These are phyloP conservation scores for Fraxinus latifolia DNA, from an alignment of 305 asterid species.

Conservation along the genomic window DNA sequence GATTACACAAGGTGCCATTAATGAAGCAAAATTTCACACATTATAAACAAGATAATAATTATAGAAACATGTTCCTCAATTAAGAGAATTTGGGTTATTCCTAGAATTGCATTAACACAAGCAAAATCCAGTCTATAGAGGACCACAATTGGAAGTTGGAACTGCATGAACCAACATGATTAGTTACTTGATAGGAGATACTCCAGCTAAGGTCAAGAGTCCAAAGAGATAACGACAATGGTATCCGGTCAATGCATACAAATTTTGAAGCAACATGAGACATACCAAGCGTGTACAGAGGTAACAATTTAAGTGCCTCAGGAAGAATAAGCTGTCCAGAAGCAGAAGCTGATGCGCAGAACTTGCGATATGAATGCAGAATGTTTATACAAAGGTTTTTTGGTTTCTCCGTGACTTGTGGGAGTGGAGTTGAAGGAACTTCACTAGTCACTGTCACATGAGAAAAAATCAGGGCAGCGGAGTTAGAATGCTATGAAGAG, in stretches of 20 bases:
- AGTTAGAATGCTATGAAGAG: slow-evolving; percentile 20
- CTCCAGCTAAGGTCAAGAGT: background rate
- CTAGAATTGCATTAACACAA: background rate
- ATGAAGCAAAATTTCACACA: background rate
- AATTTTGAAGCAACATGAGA: slow-evolving; percentile 23
- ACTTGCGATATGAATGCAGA: slow-evolving; percentile 70
- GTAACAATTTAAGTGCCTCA: slow-evolving; percentile 82
- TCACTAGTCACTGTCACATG: slow-evolving; percentile 65
- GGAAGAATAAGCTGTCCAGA: slow-evolving; percentile 81
- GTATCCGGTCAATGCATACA: background rate
- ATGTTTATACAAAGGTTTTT: slow-evolving; percentile 69
- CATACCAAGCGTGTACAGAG: slow-evolving; percentile 79
- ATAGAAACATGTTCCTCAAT: background rate
- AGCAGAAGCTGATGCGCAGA: slow-evolving; percentile 77
- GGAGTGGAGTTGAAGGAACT: slow-evolving; percentile 61
- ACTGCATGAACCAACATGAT: slow-evolving; percentile 4
- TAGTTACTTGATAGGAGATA: slow-evolving; percentile 15
- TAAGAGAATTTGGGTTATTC: background rate
- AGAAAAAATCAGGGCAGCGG: slow-evolving; percentile 25
- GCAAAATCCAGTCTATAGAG: background rate
- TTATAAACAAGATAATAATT: background rate
- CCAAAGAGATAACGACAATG: background rate
- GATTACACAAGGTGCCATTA: background rate
- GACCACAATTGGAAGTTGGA: background rate
- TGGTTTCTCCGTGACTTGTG: slow-evolving; percentile 70